Conservation (phyloP, 2,329 filamentous ascomycete species). For the Phyllosticta citrichinensis region DNA sequence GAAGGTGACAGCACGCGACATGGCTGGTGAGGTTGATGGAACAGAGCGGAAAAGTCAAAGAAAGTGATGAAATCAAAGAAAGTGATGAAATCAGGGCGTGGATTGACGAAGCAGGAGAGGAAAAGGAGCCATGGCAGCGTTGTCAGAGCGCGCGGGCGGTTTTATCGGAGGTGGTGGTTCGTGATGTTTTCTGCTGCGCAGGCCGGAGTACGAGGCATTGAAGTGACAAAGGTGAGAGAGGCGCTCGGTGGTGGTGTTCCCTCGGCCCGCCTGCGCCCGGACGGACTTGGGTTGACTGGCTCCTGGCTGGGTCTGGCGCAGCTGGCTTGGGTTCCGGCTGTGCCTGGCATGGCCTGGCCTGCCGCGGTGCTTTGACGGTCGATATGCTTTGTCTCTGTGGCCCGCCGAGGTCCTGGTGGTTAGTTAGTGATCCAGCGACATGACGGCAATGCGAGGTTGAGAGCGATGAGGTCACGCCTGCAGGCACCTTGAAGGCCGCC, state of each 20-base stretch:
- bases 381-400: not conserved
- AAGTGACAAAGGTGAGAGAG: not conserved
- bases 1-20: conserved; percentile 7
- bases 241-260: not conserved
- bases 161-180: conserved; percentile 16
- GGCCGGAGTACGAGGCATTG: conserved; percentile 14
- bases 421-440: not conserved
- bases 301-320: not conserved
- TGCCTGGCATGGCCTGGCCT: not conserved
- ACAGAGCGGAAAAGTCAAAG: conserved; percentile 3
- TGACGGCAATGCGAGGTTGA: not conserved
- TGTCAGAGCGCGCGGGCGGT: conserved; percentile 13
- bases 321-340: not conserved
- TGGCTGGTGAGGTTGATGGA: not conserved
- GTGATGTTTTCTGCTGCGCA: conserved; percentile 26
- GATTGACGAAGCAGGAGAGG: conserved; percentile 12
- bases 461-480: not conserved
- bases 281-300: no score
- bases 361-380: not conserved
- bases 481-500: not conserved
- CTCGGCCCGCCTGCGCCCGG: conserved; percentile 5
- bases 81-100: not conserved
- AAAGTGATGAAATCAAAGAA: conserved; percentile 3
- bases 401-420: not conserved
- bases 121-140: conserved; percentile 19